A percentile compares a stretch with the other conserved stretches of the same genome.
Evolutionary conservation across 2,329 filamentous ascomycete species (phyloP).

Genomic region (Coniella lustricola): DNA sequence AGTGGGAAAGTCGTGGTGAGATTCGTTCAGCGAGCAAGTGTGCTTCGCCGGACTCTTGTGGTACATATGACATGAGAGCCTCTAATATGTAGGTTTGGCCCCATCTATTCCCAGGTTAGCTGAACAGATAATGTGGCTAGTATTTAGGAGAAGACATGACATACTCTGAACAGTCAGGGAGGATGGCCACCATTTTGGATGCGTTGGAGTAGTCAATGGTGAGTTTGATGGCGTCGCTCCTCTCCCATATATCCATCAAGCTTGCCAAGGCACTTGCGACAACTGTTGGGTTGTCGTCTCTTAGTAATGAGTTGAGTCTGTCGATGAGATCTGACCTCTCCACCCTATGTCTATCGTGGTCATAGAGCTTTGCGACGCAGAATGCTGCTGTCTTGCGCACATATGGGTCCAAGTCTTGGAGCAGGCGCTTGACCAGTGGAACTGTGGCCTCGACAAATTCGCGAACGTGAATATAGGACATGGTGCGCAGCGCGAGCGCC

Average conservation of each 20-base stretch:
- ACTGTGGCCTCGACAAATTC: conserved; percentile 93
- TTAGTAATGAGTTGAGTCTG: conserved; percentile 76
- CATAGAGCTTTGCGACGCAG: conserved; percentile 94
- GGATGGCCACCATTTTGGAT: conserved; percentile 94
- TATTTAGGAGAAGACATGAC: conserved; percentile 26
- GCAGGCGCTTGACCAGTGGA: conserved; percentile 71
- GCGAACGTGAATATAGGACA: conserved; percentile 94
- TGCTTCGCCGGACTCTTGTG: conserved; percentile 83
- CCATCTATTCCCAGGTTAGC: conserved; percentile 55
- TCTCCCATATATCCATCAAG: conserved; percentile 96
- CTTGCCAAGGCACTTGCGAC: conserved; percentile 88
- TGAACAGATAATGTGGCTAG: not conserved
- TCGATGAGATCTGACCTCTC: conserved; percentile 91
- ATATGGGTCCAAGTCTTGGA: conserved; percentile 86
- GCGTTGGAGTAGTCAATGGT: conserved; percentile 97
- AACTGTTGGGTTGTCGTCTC: conserved; percentile 95
- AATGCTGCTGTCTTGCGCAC: conserved; percentile 96
- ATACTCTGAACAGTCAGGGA: conserved; percentile 95
- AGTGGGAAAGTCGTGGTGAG: conserved; percentile 89
- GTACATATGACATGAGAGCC: conserved; percentile 95
- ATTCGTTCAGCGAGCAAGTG: conserved; percentile 87
- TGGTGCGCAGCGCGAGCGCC: conserved; percentile 84
- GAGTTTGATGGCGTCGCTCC: conserved; percentile 93
- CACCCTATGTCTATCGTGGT: conserved; percentile 86
- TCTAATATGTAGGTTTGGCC: conserved; percentile 98